phyloP scores from a whole-genome alignment of 495 filamentous ascomycete genomes.

The Aspergillus homomorphus region DNA sequence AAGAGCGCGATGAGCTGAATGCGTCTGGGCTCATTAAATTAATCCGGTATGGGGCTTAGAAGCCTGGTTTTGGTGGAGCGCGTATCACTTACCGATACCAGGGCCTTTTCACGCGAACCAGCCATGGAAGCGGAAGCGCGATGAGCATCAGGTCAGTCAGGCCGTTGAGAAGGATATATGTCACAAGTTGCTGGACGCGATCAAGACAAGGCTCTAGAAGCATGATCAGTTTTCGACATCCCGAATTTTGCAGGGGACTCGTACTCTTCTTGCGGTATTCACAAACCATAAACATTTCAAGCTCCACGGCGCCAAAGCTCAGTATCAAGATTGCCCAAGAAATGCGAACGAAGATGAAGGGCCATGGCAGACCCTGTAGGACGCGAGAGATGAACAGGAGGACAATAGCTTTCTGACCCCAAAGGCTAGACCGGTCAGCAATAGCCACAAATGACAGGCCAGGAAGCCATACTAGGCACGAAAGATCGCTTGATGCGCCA shows the following conservation, averaged over 20 bases:
- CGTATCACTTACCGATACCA: background rate
- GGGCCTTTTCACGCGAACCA: background rate
- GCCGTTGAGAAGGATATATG: background rate
- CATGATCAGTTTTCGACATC: too few relatives aligned
- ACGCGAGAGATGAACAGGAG: slow-evolving; percentile 14
- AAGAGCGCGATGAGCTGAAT: background rate
- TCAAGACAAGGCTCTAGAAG: background rate
- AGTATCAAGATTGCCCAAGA: slow-evolving; percentile 9
- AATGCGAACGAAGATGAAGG: slow-evolving; percentile 12
- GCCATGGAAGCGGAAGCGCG: background rate
- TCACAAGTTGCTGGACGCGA: background rate
- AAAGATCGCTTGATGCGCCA: background rate
- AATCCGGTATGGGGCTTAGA: background rate
- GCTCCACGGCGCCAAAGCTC: slow-evolving; percentile 4
- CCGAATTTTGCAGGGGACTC: background rate
- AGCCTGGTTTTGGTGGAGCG: too few relatives aligned
- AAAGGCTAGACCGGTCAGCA: slow-evolving; percentile 7
- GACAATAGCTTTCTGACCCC: slow-evolving; percentile 16
- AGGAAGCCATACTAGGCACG: background rate
- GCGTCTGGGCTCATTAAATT: background rate
- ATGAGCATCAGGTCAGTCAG: background rate
- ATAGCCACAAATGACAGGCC: too few relatives aligned
- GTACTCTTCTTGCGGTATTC: background rate
- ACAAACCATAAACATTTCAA: slow-evolving; percentile 11
- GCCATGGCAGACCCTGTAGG: slow-evolving; percentile 8